Conservation (phyloP, 768 basidiomycete genomes). For the Multifurca ochricompacta region DNA sequence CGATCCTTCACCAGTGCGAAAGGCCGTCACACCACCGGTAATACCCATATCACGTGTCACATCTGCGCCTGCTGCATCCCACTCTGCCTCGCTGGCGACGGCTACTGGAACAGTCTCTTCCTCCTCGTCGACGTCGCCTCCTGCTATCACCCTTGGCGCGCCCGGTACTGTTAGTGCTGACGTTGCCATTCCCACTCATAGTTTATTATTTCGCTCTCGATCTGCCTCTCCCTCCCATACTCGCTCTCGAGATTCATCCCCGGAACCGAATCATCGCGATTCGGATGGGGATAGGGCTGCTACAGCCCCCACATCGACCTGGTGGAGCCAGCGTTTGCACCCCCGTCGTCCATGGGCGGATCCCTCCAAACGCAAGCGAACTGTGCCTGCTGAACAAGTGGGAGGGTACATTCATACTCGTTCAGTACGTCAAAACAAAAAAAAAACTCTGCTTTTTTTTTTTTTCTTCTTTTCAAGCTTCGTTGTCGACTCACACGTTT, state of each 20-base stretch:
- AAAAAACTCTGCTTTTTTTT: no score
- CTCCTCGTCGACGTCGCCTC: conserved; percentile 10
- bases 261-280: conserved; percentile 6
- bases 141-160: conserved; percentile 3
- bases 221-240: conserved; percentile 7
- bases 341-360: conserved; percentile 25
- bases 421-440: conserved; percentile 22
- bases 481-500: neutral
- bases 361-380: conserved; percentile 19
- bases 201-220: conserved; percentile 17
- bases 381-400: conserved; percentile 26
- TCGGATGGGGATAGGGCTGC: conserved; percentile 2
- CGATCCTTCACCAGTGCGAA: neutral
- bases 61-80: conserved; percentile 3
- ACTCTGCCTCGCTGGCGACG: neutral
- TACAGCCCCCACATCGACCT: conserved; percentile 18
- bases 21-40: neutral
- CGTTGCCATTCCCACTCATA: no score
- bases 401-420: conserved; percentile 26
- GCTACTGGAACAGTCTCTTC: no score
- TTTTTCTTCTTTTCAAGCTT: no score
- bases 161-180: no score
- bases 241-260: neutral
- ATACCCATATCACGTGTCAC: conserved; percentile 10
- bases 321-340: conserved; percentile 22